Percentiles rank a stretch among this genome's conserved stretches.
Evolutionary conservation across 371 early-diverging fungal genomes (phyloP).

Genomic region (Mucor saturninus): DNA sequence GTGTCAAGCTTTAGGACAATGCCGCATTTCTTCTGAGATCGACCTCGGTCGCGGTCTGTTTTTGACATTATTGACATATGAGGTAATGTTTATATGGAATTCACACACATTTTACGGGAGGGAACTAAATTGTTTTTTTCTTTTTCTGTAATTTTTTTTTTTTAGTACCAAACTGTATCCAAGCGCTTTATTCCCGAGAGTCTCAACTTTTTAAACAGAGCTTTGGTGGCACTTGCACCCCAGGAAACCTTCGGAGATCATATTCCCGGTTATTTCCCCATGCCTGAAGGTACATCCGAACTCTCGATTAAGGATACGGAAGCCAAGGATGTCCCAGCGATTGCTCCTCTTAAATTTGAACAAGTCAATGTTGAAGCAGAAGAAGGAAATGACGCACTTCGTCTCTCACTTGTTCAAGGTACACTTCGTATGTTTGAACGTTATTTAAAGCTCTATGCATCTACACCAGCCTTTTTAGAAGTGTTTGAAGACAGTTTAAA

Average conservation of each 20-base stretch:
- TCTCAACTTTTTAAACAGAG: slow-evolving; percentile 69
- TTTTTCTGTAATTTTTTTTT: background rate
- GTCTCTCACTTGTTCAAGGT: slow-evolving; percentile 45
- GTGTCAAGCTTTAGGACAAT: slow-evolving; percentile 73
- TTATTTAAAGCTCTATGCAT: slow-evolving; percentile 60
- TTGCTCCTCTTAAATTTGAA: slow-evolving; percentile 29
- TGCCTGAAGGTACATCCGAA: slow-evolving; percentile 32
- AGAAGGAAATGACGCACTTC: slow-evolving; percentile 18
- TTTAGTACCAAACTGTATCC: slow-evolving; percentile 71
- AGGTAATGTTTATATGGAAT: slow-evolving; percentile 44
- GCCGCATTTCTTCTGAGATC: slow-evolving; percentile 58
- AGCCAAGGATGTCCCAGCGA: slow-evolving; percentile 26
- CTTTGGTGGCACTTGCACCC: slow-evolving; percentile 59
- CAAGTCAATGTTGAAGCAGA: slow-evolving; percentile 28
- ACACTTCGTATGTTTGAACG: slow-evolving; percentile 51
- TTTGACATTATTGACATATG: slow-evolving; percentile 71
- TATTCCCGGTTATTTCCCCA: slow-evolving; percentile 59
- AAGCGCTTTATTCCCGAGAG: slow-evolving; percentile 89
- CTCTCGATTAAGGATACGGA: slow-evolving; percentile 43
- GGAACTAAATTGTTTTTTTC: too few relatives aligned
- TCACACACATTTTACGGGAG: too few relatives aligned
- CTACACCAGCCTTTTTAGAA: slow-evolving; percentile 65
- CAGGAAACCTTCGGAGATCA: slow-evolving; percentile 39
- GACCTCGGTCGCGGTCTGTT: slow-evolving; percentile 78
- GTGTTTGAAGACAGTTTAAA: slow-evolving; percentile 57